Conservation (phyloP, 352 stramenopile genomes). For the Pythium rhizo-oryzae region DNA sequence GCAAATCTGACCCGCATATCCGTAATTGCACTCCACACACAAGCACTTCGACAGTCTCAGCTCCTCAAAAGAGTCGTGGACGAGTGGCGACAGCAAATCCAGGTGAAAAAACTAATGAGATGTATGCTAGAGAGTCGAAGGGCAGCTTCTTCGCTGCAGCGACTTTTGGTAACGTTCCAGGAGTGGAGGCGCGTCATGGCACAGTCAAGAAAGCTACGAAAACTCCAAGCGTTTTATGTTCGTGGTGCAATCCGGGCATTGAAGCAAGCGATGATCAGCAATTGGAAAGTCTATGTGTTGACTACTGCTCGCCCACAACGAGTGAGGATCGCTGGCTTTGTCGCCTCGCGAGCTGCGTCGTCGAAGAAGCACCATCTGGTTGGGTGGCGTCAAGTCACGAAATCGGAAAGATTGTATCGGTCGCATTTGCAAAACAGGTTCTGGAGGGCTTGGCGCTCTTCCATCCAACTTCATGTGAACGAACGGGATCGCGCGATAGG, state of each 20-base stretch:
- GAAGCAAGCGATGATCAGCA: conserved; percentile 12
- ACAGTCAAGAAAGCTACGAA: conserved; percentile 11
- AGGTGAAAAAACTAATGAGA: conserved; percentile 25
- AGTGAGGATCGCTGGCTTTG: not conserved
- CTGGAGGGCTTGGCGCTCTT: conserved; percentile 9
- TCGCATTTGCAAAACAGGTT: not conserved
- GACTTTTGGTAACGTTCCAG: not conserved
- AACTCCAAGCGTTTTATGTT: conserved; percentile 7
- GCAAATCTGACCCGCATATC: conserved; percentile 53
- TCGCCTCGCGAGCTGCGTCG: not conserved
- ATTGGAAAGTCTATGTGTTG: conserved; percentile 57
- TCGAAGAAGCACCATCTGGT: not conserved
- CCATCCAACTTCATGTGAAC: not conserved
- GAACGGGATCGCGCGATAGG: not conserved
- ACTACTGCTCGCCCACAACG: conserved; percentile 33
- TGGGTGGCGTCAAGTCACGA: conserved; percentile 3
- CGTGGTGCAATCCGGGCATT: not conserved
- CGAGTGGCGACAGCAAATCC: conserved; percentile 40
- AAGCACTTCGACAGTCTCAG: conserved; percentile 31
- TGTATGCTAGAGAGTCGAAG: conserved; percentile 6
- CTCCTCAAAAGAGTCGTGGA: conserved; percentile 34
- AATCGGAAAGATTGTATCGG: conserved; percentile 3
- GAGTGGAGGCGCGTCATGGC: conserved; percentile 11
- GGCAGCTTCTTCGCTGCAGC: too few relatives aligned
- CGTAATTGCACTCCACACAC: conserved; percentile 48